These are phyloP conservation scores for Orobanche coerulescens DNA, from an alignment of 257 asterid genomes.

Conservation along the genomic window DNA sequence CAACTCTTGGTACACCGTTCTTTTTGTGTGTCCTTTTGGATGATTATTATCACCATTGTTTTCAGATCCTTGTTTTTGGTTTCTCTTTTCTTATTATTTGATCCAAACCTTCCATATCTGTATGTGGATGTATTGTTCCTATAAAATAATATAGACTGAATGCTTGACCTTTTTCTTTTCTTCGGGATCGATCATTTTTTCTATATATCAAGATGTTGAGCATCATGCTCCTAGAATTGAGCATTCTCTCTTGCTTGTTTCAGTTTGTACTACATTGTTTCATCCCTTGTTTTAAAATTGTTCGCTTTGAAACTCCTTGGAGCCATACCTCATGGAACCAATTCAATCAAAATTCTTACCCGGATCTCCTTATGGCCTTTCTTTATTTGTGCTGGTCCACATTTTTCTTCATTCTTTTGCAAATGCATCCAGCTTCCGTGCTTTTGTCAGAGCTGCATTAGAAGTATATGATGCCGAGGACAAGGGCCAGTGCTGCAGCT, in stretches of 20 bases:
- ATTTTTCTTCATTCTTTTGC: constrained; percentile 78
- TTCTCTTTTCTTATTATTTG: constrained; percentile 41
- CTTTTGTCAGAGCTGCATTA: constrained; percentile 66
- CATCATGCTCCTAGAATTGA: constrained; percentile 49
- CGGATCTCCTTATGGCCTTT: constrained; percentile 70
- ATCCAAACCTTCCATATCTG: constrained; percentile 35
- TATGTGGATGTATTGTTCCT: constrained; percentile 55
- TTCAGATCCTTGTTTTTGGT: constrained; percentile 35
- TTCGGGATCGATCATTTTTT: constrained; percentile 43
- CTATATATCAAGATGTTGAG: constrained; percentile 44
- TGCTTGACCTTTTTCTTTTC: constrained; percentile 34
- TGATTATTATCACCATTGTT: constrained; percentile 33
- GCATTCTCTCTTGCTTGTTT: constrained; percentile 59
- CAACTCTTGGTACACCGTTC: constrained; percentile 35
- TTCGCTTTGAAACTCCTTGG: constrained; percentile 62
- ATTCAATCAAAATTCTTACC: constrained; percentile 54
- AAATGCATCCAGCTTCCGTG: constrained; percentile 72
- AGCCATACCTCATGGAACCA: constrained; percentile 67
- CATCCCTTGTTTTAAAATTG: constrained; percentile 37
- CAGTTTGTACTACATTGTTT: constrained; percentile 48
- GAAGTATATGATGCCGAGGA: constrained; percentile 82
- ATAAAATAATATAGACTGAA: constrained; percentile 35
- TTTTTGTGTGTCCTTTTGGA: constrained; percentile 38
- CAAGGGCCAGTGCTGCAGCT: constrained; percentile 54
- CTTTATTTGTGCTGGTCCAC: constrained; percentile 57